Conservation (phyloP, 2,329 filamentous ascomycete genomes). For the Coleophoma crateriformis region DNA sequence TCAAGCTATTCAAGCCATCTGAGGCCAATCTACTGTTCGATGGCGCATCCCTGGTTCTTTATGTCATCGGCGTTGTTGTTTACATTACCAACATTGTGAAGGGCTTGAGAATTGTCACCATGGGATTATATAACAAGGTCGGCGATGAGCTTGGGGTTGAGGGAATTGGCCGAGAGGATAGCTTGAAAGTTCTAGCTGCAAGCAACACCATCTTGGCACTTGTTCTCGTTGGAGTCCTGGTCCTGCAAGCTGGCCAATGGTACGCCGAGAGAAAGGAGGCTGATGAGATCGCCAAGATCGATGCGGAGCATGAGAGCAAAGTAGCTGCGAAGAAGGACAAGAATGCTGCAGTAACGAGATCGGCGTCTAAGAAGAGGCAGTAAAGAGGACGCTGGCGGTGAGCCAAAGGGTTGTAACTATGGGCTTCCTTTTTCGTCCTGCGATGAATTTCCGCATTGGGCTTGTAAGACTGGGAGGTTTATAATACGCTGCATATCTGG, state of each 20-base stretch:
- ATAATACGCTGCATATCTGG: not conserved
- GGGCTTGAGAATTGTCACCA: constrained; percentile 77
- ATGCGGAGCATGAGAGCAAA: constrained; percentile 45
- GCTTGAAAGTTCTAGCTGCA: constrained; percentile 81
- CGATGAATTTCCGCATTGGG: too few species aligned
- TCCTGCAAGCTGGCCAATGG: constrained; percentile 96
- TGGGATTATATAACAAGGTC: constrained; percentile 47
- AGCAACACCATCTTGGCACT: constrained; percentile 95
- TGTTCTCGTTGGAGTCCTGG: constrained; percentile 83
- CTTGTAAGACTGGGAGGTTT: not conserved
- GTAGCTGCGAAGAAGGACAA: constrained; percentile 31
- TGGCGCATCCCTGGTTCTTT: constrained; percentile 64
- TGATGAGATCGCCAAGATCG: constrained; percentile 67
- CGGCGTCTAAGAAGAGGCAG: constrained; percentile 29
- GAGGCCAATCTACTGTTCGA: constrained; percentile 97
- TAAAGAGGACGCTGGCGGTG: constrained; percentile 11
- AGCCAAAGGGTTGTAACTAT: not conserved
- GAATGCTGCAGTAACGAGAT: constrained; percentile 19
- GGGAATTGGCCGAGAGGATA: constrained; percentile 79
- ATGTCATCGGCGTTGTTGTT: constrained; percentile 82
- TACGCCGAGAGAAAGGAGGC: constrained; percentile 93
- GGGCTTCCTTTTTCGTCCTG: too few species aligned
- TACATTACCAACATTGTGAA: constrained; percentile 97
- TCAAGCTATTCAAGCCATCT: constrained; percentile 89
- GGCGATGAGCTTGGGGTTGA: constrained; percentile 49